Conservation (phyloP, 805 yeast species). For the Suhomyces sp. region DNA sequence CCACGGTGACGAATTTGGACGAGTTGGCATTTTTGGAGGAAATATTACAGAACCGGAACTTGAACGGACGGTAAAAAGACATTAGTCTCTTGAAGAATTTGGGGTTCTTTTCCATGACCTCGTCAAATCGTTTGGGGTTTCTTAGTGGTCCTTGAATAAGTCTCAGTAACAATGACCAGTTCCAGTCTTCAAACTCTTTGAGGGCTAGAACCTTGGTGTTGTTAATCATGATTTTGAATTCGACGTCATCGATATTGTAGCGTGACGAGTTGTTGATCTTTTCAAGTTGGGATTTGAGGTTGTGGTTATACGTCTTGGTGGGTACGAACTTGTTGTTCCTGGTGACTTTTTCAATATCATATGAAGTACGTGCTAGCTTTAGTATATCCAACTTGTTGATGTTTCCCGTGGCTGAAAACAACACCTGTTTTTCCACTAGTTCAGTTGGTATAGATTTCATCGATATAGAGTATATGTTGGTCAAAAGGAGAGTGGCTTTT, state of each 20-base stretch:
- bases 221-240: slow-evolving; percentile 60
- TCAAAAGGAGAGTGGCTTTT: slow-evolving; percentile 62
- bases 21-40: slow-evolving; percentile 47
- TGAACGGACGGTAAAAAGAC: slow-evolving; percentile 89
- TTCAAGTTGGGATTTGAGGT: slow-evolving; percentile 20
- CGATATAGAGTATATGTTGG: slow-evolving; percentile 58
- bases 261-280: slow-evolving; percentile 20
- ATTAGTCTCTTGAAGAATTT: slow-evolving; percentile 81
- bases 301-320: slow-evolving; percentile 21
- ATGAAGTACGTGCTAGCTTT: slow-evolving; percentile 36
- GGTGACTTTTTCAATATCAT: slow-evolving; percentile 47
- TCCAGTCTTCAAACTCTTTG: slow-evolving; percentile 82
- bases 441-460: slow-evolving; percentile 53
- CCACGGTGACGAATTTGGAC: slow-evolving; percentile 62
- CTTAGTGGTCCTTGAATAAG: slow-evolving; percentile 82
- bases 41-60: slow-evolving; percentile 61
- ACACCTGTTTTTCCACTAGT: slow-evolving; percentile 26
- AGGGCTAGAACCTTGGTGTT: slow-evolving; percentile 73
- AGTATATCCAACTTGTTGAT: slow-evolving; percentile 44
- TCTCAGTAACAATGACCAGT: slow-evolving; percentile 71
- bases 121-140: slow-evolving; percentile 71
- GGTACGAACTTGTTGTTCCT: slow-evolving; percentile 33
- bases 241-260: slow-evolving; percentile 52
- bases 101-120: slow-evolving; percentile 65
- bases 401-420: background rate